phyloP scores from a whole-genome alignment of 306 rosid genomes.

The Prunus mume region DNA sequence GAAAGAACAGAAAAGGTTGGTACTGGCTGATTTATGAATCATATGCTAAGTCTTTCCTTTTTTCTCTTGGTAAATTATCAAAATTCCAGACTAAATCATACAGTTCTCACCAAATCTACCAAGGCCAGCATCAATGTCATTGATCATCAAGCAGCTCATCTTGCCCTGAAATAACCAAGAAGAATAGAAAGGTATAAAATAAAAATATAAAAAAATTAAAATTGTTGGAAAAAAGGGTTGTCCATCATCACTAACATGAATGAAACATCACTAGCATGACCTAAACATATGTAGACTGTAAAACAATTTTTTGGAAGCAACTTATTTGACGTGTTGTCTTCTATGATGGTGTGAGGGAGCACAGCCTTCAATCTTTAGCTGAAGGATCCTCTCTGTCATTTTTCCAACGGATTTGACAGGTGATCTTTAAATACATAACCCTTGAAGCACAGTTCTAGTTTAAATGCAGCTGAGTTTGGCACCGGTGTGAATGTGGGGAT shows the following conservation, averaged over 20 bases:
- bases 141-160: constrained; percentile 97
- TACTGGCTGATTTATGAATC: not conserved
- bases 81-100: constrained; percentile 12
- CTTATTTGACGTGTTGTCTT: not conserved
- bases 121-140: constrained; percentile 95
- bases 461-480: not conserved
- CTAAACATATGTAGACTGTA: not conserved
- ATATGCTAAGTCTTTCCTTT: not conserved
- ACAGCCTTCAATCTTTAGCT: not conserved
- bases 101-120: constrained; percentile 86
- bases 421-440: not conserved
- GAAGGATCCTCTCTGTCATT: not conserved
- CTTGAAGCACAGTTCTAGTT: not conserved
- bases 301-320: not conserved
- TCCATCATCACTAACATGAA: not conserved
- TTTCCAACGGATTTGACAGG: not conserved
- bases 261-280: not conserved
- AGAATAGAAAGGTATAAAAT: constrained; percentile 3
- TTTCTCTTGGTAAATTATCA: too few species aligned
- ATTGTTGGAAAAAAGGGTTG: not conserved
- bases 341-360: not conserved
- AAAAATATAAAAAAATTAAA: not conserved
- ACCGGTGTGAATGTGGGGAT: not conserved
- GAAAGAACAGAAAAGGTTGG: not conserved
- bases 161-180: constrained; percentile 59